Evolutionary conservation across 73 alveolate genomes (phyloP), one percentile per base, ranked within the genome.

Genomic region (Paramecium caudatum): DNA sequence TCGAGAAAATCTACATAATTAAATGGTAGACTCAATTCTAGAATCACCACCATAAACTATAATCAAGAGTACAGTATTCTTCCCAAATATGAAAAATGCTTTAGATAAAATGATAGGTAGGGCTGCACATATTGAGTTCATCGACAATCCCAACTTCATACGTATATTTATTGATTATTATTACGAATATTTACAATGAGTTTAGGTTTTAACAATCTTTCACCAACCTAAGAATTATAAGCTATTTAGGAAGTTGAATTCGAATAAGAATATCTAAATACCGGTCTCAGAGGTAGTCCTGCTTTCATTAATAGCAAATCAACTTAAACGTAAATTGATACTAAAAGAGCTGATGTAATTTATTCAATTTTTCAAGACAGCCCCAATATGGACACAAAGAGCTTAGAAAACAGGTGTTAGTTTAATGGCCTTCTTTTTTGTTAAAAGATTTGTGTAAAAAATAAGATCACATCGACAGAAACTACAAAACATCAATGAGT

Each of bases 41-140:
- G 15, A 43, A 7, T 43, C 17, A 45, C 10, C 21, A 30, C 43
- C 62, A 16, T 41, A 6, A 0, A 74, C 39, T 8, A 9, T 74
- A 37, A 74, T 43, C 12, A 74, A 74, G 43, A 39, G 33, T 8
- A 21, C 69, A 1, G 88, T 74, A 10, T 74, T 37, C 47, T 74
- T 74, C 55, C 88, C 88, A 7, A 27, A 12, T 10, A 39, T 37
- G 88, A 74, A 74, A 39, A 0, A 68, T 43, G 94, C 88, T 82
- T 82, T 97, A 15, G 98, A 95, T 87, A 90, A 96, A 46, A 91
- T 97, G 74, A 96, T 95, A 23, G 99, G 99, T 27, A 95, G 99
- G 41, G 95, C 99, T 1, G 99, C 99, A 13, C 99, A 97, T 91
- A 97, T 97, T 46, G 97, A 96, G 82, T 96, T 97, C 87, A 82